Evolutionary conservation across 176 grass and related monocot species (phyloP).

Genomic region (Juncus inflexus): DNA sequence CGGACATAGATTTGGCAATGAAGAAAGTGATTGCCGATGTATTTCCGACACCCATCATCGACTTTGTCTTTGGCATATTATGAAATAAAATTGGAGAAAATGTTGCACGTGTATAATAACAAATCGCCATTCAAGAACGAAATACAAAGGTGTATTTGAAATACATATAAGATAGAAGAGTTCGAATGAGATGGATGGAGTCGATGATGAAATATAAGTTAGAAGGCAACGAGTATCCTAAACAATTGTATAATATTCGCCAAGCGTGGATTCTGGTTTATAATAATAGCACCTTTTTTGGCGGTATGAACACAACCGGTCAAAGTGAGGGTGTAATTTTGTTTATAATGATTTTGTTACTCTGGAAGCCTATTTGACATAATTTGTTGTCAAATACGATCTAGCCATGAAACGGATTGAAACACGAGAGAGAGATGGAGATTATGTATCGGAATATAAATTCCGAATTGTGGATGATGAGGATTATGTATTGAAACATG

Average conservation of each 20-base stretch:
- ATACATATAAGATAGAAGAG: neutral
- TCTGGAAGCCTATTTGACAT: too few relatives aligned
- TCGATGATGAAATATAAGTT: neutral
- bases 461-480: too few relatives aligned
- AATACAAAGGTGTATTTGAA: neutral
- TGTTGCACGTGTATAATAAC: too few relatives aligned
- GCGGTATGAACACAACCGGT: too few relatives aligned
- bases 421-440: too few relatives aligned
- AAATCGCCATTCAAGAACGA: neutral
- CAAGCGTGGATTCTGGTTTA: slow-evolving; percentile 3
- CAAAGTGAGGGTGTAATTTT: slow-evolving; percentile 11
- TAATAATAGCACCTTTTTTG: too few relatives aligned
- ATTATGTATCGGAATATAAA: too few relatives aligned
- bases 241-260: neutral
- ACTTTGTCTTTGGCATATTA: slow-evolving; percentile 1
- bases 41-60: neutral
- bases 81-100: neutral
- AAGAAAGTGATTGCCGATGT: neutral
- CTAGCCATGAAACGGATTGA: too few relatives aligned
- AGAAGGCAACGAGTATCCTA: neutral
- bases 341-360: neutral
- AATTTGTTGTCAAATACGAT: too few relatives aligned
- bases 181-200: slow-evolving; percentile 12
- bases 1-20: slow-evolving; percentile 14
- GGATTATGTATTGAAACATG: too few relatives aligned